A percentile compares a stretch with the other conserved stretches of the same genome.
These are phyloP conservation scores for Mucor velutinosus DNA, from an alignment of 371 early-diverging fungal genomes.

Conservation along the genomic window DNA sequence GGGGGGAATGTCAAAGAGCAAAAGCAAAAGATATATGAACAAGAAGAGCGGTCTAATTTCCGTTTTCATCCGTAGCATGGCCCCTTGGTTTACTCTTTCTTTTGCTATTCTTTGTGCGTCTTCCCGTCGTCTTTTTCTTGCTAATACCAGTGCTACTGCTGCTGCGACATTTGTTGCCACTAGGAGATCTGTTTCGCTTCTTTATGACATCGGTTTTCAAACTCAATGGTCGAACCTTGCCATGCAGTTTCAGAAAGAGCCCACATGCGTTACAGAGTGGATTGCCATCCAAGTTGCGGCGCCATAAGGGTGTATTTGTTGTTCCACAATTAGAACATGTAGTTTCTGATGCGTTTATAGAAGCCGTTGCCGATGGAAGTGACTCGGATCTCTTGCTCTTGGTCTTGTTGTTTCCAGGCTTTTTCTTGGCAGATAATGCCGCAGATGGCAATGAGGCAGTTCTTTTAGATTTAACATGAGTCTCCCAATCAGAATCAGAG, in stretches of 20 bases:
- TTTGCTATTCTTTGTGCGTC: neutral
- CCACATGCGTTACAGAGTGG: slow-evolving; percentile 40
- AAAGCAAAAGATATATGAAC: neutral
- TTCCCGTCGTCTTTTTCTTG: neutral
- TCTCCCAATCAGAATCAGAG: slow-evolving; percentile 23
- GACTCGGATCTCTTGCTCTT: slow-evolving; percentile 7
- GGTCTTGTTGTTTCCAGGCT: neutral
- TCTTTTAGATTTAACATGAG: neutral
- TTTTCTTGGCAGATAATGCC: slow-evolving; percentile 1
- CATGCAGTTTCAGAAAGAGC: slow-evolving; percentile 39
- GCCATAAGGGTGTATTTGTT: slow-evolving; percentile 37
- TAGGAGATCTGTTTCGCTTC: slow-evolving; percentile 25
- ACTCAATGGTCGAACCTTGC: slow-evolving; percentile 33
- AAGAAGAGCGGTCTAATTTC: neutral
- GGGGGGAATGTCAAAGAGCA: neutral
- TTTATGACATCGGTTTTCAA: slow-evolving; percentile 39
- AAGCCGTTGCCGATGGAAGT: neutral
- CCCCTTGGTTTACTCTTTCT: neutral
- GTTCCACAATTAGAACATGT: slow-evolving; percentile 34
- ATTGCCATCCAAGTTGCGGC: slow-evolving; percentile 33
- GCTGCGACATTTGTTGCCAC: neutral
- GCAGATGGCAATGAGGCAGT: slow-evolving; percentile 5
- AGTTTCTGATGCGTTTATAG: slow-evolving; percentile 2
- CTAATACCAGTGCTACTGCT: neutral
- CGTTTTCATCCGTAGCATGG: neutral